A percentile compares a stretch with the other conserved stretches of the same genome.
Conservation (phyloP, 2,329 filamentous ascomycete genomes). For the Clonostachys rosea region DNA sequence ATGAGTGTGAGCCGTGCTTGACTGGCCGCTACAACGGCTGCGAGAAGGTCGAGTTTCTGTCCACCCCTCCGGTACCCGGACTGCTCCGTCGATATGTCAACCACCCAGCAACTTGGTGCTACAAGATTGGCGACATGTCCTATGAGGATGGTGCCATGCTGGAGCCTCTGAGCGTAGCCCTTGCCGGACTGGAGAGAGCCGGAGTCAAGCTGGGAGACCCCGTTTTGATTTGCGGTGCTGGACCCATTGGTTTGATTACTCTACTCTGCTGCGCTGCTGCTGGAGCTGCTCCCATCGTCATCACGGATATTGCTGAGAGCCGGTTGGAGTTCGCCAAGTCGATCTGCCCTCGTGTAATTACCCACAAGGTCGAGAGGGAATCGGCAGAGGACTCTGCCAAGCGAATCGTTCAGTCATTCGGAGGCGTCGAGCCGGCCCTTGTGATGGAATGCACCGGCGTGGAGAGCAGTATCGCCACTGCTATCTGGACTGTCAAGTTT, state of each 20-base stretch:
- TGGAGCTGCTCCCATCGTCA: constrained; percentile 84
- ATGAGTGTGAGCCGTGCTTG: constrained; percentile 83
- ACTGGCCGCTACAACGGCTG: constrained; percentile 96
- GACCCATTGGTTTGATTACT: constrained; percentile 88
- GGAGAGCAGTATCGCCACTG: constrained; percentile 79
- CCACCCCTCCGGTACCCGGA: constrained; percentile 84
- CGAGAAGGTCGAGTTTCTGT: constrained; percentile 79
- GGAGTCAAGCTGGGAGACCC: constrained; percentile 79
- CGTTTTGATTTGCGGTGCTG: constrained; percentile 85
- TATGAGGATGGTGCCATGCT: constrained; percentile 89
- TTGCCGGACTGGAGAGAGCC: constrained; percentile 83
- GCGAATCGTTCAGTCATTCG: constrained; percentile 63
- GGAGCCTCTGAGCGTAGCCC: constrained; percentile 83
- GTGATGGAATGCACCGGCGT: constrained; percentile 93
- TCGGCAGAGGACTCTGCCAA: constrained; percentile 68
- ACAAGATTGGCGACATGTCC: constrained; percentile 90
- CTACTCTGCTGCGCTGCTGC: constrained; percentile 80
- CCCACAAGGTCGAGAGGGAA: constrained; percentile 69
- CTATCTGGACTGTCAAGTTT: constrained; percentile 89
- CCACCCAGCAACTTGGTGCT: constrained; percentile 91
- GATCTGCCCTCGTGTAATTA: constrained; percentile 73
- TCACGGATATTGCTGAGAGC: constrained; percentile 90
- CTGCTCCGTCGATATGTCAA: constrained; percentile 90
- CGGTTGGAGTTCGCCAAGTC: constrained; percentile 80
- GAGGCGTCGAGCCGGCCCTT: constrained; percentile 74